Percentiles rank a stretch among this genome's conserved stretches.
Conservation (phyloP, 2,329 filamentous ascomycete species). For the Colletotrichum gigasporum region DNA sequence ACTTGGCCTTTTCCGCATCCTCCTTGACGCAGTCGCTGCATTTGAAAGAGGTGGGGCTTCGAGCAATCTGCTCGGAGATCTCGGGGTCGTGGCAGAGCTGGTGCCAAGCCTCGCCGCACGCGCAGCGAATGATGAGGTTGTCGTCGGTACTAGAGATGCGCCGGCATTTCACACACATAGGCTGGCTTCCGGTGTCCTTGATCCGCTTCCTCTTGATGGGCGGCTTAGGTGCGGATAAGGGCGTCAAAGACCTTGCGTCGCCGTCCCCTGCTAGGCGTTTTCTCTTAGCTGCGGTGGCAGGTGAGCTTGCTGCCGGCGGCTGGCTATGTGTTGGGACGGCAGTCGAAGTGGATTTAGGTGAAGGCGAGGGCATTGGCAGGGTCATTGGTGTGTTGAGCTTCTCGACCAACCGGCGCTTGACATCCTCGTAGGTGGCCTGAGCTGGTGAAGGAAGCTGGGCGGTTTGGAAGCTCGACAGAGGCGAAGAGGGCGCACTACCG, state of each 20-base stretch:
- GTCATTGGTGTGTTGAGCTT: conserved; percentile 21
- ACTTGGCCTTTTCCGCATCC: conserved; percentile 31
- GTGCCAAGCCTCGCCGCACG: conserved; percentile 37
- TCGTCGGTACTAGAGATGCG: conserved; percentile 30
- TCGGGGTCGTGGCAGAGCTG: conserved; percentile 37
- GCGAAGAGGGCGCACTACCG: conserved; percentile 10
- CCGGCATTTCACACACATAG: conserved; percentile 35
- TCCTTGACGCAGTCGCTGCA: conserved; percentile 33
- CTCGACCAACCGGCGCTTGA: conserved; percentile 23
- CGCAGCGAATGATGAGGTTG: conserved; percentile 36
- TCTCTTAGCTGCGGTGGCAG: conserved; percentile 8
- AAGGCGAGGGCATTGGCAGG: neutral
- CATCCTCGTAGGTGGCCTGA: conserved; percentile 19
- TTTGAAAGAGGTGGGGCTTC: conserved; percentile 30
- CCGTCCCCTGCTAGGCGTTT: neutral
- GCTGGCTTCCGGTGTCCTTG: conserved; percentile 23
- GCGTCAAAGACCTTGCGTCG: neutral
- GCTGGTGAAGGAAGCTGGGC: neutral
- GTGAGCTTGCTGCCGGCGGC: neutral
- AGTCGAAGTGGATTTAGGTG: neutral
- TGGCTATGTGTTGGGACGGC: neutral
- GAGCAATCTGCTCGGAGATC: conserved; percentile 18
- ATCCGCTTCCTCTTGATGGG: conserved; percentile 29
- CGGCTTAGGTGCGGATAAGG: conserved; percentile 18
- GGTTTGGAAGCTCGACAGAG: neutral